phyloP scores from a whole-genome alignment of 2,329 filamentous ascomycete genomes.

The Ceratocystis alfenasii region DNA sequence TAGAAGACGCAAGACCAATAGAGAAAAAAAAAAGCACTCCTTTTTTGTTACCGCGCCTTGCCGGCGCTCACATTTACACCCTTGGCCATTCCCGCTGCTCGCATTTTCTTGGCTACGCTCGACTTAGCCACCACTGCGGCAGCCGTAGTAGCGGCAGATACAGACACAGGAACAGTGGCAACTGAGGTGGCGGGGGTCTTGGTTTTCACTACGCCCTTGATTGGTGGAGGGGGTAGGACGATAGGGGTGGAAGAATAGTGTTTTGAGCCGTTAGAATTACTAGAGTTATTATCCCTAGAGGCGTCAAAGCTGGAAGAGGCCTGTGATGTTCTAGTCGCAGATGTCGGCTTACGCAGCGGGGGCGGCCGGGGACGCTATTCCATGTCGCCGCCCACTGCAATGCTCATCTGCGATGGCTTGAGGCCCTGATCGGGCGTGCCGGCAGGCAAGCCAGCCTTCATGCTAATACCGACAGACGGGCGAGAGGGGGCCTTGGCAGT shows the following conservation, averaged over 20 bases:
- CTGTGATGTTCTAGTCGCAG: neutral
- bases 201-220: neutral
- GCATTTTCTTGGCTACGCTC: neutral
- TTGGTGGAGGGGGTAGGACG: neutral
- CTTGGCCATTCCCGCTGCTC: neutral
- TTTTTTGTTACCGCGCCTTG: neutral
- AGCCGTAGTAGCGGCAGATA: neutral
- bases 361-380: conserved; percentile 19
- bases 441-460: conserved; percentile 15
- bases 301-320: neutral
- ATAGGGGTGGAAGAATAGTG: neutral
- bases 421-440: conserved; percentile 17
- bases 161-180: neutral
- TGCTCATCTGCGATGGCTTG: conserved; percentile 20
- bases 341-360: conserved; percentile 3
- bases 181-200: too few species aligned
- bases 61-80: neutral
- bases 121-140: neutral
- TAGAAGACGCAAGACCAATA: neutral
- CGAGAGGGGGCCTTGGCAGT: conserved; percentile 17
- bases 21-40: too few species aligned
- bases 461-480: conserved; percentile 17
- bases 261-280: neutral
- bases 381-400: conserved; percentile 21
- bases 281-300: too few species aligned